These are phyloP conservation scores for Breynia disticha DNA, from an alignment of 441 rosid species.

Conservation along the genomic window DNA sequence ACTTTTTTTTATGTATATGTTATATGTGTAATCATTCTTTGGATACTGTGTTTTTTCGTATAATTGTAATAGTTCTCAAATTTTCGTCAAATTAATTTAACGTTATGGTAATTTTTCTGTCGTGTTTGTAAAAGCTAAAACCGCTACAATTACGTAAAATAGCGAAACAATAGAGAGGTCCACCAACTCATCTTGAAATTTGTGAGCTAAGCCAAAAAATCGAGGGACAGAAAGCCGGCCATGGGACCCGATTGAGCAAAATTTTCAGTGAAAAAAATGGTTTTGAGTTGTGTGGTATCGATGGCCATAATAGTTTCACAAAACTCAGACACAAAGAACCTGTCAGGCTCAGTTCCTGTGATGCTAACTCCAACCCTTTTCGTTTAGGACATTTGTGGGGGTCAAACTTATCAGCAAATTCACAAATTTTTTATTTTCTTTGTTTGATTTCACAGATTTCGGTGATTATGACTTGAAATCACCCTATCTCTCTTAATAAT, in stretches of 20 bases:
- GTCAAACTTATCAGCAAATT: slow-evolving; percentile 29
- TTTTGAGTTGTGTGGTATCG: too few relatives aligned
- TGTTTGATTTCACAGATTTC: slow-evolving; percentile 36
- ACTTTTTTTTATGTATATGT: too few relatives aligned
- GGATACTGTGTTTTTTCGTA: too few relatives aligned
- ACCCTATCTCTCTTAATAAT: neutral
- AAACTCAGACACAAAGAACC: slow-evolving; percentile 21
- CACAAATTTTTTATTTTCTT: slow-evolving; percentile 10
- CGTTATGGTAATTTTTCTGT: too few relatives aligned
- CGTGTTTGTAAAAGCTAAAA: too few relatives aligned
- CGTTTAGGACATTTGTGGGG: slow-evolving; percentile 20
- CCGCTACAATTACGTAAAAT: neutral
- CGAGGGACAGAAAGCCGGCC: slow-evolving; percentile 2
- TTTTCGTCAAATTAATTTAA: too few relatives aligned
- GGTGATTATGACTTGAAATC: slow-evolving; percentile 44
- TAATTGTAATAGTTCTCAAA: too few relatives aligned
- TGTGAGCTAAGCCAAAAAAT: slow-evolving; percentile 14
- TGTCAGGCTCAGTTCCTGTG: slow-evolving; percentile 29
- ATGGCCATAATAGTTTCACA: too few relatives aligned
- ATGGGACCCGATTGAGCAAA: slow-evolving; percentile 21
- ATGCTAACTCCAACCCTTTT: slow-evolving; percentile 18
- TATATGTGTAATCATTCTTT: too few relatives aligned
- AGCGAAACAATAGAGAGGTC: slow-evolving; percentile 5
- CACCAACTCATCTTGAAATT: slow-evolving; percentile 19
- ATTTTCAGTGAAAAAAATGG: too few relatives aligned